Conservation (phyloP, 1,284 basidiomycete genomes). For the Naganishia sp. region DNA sequence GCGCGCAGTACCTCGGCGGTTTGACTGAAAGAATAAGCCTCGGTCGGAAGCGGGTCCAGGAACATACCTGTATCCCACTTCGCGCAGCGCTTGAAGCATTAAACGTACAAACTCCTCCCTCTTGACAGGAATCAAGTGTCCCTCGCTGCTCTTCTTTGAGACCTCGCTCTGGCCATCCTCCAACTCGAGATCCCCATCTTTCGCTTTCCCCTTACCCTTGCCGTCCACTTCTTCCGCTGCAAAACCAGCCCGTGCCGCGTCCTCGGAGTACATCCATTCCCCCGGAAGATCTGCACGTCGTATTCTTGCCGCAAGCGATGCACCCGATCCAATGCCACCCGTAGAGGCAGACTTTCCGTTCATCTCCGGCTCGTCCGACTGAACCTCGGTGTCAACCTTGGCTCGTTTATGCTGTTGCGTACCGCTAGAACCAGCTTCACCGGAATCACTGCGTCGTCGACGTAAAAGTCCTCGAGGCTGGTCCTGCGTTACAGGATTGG, state of each 20-base stretch:
- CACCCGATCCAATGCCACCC: conserved; percentile 3
- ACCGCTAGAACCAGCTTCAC: conserved; percentile 18
- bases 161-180: not conserved
- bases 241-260: conserved; percentile 15
- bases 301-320: conserved; percentile 12
- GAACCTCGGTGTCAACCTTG: not conserved
- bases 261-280: conserved; percentile 25
- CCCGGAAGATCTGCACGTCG: conserved; percentile 5
- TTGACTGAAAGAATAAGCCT: conserved; percentile 61
- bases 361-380: not conserved
- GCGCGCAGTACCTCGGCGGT: conserved; percentile 83
- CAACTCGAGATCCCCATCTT: not conserved
- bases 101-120: conserved; percentile 89
- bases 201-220: conserved; percentile 19
- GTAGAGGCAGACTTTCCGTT: conserved; percentile 5
- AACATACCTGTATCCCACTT: conserved; percentile 89
- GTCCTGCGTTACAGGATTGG: not conserved
- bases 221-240: not conserved
- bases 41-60: not conserved
- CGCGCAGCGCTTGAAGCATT: conserved; percentile 83
- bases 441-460: conserved; percentile 22
- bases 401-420: conserved; percentile 1
- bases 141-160: not conserved
- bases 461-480: conserved; percentile 12
- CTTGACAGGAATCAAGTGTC: conserved; percentile 52